Evolutionary conservation across 2,329 filamentous ascomycete species (phyloP), one percentile per base, ranked within the genome.

Genomic region (Pseudopithomyces chartarum): DNA sequence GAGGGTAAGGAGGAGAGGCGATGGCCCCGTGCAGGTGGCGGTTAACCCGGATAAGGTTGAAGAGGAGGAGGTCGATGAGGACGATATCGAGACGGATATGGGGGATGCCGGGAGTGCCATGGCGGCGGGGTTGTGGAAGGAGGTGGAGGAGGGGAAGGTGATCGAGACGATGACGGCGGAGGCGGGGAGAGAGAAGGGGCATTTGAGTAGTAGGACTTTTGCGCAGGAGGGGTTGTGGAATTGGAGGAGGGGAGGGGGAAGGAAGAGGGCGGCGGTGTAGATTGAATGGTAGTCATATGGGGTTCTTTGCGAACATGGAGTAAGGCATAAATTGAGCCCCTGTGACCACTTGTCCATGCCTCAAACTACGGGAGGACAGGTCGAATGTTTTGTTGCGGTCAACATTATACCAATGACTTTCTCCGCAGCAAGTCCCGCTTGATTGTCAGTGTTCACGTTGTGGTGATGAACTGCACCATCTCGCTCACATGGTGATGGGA

Each of bases 141-240:
- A 88, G 52, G 79, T 96, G 22, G 89, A 92, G 69, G 85, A 91
- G 63, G 90, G 92, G 6, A 84, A 85, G 49, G 87, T 96, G 2
- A 76, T 98, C 47, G 87, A 92, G 55, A 90, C 86, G 17, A 80
- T 98, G 70, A 84, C 89, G 56, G 87, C 90, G 60, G 93, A 95
- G 67, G 91, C 91, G 2, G 84, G 81, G 55, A 82, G 81, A 38
- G 85, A 86, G 50, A 84, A 83, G 57, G 87, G 86, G 34, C 93
- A 97, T 80, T 80, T 90, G 57, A 94, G 91, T 55, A 91, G 91
- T 48, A 86, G 87, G 67, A 89, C 90, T 0, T 96, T 93, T 81
- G 93, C 94, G 11, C 87, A 90, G 3, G 94, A 98, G 75, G 93
- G 92, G 1, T 78, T 97, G 15, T 97, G 94, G 93, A 76, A 96